Base-by-base conservation (phyloP, 306 rosid species). In the Cicer pinnatifidum region DNA sequence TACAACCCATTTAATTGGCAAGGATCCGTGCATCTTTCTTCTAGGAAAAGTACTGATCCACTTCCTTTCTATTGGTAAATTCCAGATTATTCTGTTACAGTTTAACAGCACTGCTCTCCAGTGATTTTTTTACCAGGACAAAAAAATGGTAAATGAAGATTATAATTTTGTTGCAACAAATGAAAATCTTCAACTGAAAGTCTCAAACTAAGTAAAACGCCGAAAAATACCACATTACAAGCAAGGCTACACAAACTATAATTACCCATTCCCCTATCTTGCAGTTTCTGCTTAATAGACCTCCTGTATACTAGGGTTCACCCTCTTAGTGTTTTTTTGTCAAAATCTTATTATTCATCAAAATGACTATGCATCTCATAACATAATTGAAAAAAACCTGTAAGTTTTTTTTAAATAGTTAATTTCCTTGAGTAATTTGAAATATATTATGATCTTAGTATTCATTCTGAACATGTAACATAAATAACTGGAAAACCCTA, bases 1-100 rank as follows among this genome's bases (percentile, higher is more conserved):
- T 38, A 71, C 41, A 79, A 57, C 46, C 69, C 75, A 28, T 48
- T 47, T 48, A 37, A 60, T 16, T 15, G 73, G 59, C 28, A 71
- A 71, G 8, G 5, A 54, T 69, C 63, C 53, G 68, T 33, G 9
- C n/a, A 44, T 9, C 38, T 20, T 69, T 37, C 71, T 69, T 77
- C 17, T 40, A 23, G 71, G 16, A 15, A 16, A 46, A 51, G 9
- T 20, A 13, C 41, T 13, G 48, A 37, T 39, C 23, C 23, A 19
- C n/a, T 58, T 11, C 54, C 45, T 48, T 61, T 59, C 56, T 47
- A 60, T 23, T 39, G 66, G 82, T 9, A 50, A 70, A 62, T 10
- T 13, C 52, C 48, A 9, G 13, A n/a, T 33, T 11, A 53, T 13
- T 35, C 62, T 12, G 44, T 11, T 40, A 67, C 44, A 37, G 11